These are phyloP conservation scores for Stellera chamaejasme DNA, from an alignment of 345 rosid genomes.

Conservation along the genomic window DNA sequence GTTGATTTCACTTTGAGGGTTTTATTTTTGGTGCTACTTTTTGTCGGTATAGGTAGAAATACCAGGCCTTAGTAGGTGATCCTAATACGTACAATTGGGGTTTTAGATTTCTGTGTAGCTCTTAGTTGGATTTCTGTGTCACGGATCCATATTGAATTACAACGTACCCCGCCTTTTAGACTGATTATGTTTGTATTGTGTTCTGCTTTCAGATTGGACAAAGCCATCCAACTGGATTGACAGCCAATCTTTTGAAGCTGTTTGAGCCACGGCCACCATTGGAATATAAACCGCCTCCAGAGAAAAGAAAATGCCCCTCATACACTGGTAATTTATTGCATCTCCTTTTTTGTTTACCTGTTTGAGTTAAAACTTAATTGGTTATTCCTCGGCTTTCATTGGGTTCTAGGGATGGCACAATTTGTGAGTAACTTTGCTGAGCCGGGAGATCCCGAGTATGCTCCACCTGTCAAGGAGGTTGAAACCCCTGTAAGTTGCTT, in stretches of 20 bases:
- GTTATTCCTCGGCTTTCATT: not conserved
- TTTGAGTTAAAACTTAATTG: not conserved
- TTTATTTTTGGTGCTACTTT: slow-evolving; percentile 1
- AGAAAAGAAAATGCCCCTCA: slow-evolving; percentile 82
- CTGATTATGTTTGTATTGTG: slow-evolving; percentile 8
- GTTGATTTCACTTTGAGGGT: not conserved
- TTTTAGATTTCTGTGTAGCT: not conserved
- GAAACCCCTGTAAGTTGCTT: slow-evolving; percentile 70
- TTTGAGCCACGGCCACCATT: slow-evolving; percentile 90
- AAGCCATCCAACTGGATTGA: slow-evolving; percentile 94
- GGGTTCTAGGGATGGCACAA: slow-evolving; percentile 74
- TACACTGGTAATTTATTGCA: slow-evolving; percentile 40
- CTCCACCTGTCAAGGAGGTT: slow-evolving; percentile 70
- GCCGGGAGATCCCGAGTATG: slow-evolving; percentile 79
- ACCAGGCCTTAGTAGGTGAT: too few relatives aligned
- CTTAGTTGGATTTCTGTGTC: not conserved
- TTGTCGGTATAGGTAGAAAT: too few relatives aligned
- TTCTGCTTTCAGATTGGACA: slow-evolving; percentile 75
- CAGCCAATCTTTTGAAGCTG: slow-evolving; percentile 76
- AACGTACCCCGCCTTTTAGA: not conserved
- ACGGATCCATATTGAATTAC: not conserved
- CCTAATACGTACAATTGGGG: too few relatives aligned
- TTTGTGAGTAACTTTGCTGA: slow-evolving; percentile 78
- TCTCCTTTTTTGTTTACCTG: not conserved
- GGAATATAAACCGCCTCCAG: slow-evolving; percentile 80